phyloP scores from a whole-genome alignment of 179 eudicot genomes.

The Beta corolliflora region DNA sequence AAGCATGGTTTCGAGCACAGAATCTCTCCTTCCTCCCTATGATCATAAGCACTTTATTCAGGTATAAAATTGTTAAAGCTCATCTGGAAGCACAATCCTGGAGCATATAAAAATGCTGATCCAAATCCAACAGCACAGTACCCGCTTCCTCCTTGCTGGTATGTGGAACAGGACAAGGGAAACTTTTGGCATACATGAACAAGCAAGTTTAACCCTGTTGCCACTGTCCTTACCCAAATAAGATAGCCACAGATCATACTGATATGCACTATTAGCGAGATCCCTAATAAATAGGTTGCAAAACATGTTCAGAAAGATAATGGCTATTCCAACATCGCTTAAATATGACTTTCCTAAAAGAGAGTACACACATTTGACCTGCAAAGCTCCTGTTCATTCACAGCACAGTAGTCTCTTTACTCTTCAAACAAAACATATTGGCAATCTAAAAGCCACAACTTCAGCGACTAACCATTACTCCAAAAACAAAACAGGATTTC shows the following conservation, averaged over 20 bases:
- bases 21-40: not conserved
- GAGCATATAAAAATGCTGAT: not conserved
- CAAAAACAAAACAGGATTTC: not conserved
- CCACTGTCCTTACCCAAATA: not conserved
- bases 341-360: not conserved
- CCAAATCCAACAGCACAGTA: not conserved
- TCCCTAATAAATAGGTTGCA: too few species aligned
- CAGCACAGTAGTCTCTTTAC: not conserved
- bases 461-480: not conserved
- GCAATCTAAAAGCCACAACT: not conserved
- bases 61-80: not conserved
- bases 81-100: not conserved
- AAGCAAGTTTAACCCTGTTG: not conserved
- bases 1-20: not conserved
- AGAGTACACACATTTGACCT: not conserved
- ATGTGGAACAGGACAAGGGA: not conserved
- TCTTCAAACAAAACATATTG: not conserved
- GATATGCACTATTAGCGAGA: not conserved
- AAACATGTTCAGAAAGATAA: too few species aligned
- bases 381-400: not conserved
- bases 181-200: not conserved
- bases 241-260: not conserved
- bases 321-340: not conserved
- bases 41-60: not conserved
- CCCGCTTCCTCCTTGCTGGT: not conserved